phyloP scores from a whole-genome alignment of 2,329 filamentous ascomycete species.

The Fusarium scirpi region DNA sequence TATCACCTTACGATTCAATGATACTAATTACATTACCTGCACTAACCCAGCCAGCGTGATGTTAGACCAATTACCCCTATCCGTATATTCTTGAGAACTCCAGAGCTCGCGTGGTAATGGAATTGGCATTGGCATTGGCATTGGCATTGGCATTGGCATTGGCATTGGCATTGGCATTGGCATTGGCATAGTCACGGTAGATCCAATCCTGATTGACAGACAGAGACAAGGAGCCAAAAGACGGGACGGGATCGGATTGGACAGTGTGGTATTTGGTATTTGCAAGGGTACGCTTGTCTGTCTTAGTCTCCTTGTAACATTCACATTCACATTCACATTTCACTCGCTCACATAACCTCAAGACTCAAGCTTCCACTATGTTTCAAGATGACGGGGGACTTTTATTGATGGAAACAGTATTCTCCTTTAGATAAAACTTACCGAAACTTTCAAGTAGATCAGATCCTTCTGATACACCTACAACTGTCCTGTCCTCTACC shows the following conservation, averaged over 20 bases:
- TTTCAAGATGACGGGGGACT: neutral
- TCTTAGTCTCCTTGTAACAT: slow-evolving; percentile 12
- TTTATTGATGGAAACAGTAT: slow-evolving; percentile 19
- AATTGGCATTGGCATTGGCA: slow-evolving; percentile 15
- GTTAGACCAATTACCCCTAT: slow-evolving; percentile 19
- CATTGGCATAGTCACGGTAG: slow-evolving; percentile 20
- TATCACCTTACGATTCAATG: neutral
- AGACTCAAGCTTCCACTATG: neutral
- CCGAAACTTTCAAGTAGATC: neutral
- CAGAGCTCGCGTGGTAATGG: slow-evolving; percentile 28
- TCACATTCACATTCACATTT: neutral
- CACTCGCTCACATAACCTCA: neutral
- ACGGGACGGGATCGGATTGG: slow-evolving; percentile 28
- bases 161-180: slow-evolving; percentile 13
- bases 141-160: too few relatives aligned
- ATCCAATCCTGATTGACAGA: slow-evolving; percentile 27
- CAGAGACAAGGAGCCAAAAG: slow-evolving; percentile 1
- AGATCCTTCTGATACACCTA: neutral
- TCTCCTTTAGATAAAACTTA: neutral
- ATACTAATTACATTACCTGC: neutral
- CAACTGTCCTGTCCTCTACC: neutral
- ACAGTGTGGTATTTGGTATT: neutral
- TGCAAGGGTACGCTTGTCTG: slow-evolving; percentile 18
- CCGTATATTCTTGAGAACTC: neutral
- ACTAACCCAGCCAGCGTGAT: neutral